Evolutionary conservation across 2,329 filamentous ascomycete species (phyloP), one percentile per base, ranked within the genome.

Genomic region (Colletotrichum plurivorum): DNA sequence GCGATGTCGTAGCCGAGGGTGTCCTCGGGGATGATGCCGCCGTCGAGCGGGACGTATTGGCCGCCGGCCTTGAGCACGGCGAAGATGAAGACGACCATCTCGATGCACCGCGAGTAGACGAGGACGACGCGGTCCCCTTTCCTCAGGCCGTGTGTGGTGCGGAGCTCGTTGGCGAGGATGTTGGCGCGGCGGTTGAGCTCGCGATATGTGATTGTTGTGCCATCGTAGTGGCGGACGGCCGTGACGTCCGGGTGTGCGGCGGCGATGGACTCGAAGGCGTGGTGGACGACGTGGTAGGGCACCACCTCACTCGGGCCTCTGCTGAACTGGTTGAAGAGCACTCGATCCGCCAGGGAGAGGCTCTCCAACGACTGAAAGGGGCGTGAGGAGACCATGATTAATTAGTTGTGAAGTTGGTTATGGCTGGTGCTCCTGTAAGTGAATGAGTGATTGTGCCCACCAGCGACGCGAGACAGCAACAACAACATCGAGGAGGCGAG

Each of bases 1-100:
- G 60, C 75, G 54, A 89, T 78, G 27, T 88, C 86, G 64, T 85
- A 83, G 25, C 78, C 76, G 27, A 90, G 79, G 3, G 84, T 83
- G 18, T 80, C 78, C 57, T 85, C 84, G 0, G 85, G 80, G 10
- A 85, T 83, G 39, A 87, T 81, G 6, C 85, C 84, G 43, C 87
- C 87, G 69, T 90, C 88, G 2, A 90, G 80, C 3, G 88, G 88
- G 5, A 89, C 82, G 73, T 90, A 90, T 71, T 90, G 87, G 15
- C 84, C 88, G 20, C 88, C 87, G 55, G 84, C 84, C 64, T 87
- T 87, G 41, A 90, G 77, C 18, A 89, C 80, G 2, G 86, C 87
- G 63, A 88, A 79, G 56, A 89, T 88, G 20, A 84, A 87, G 57
- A 88, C 81, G 7, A 89, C 77, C 86, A 90, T 88, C 71, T 88